These are phyloP conservation scores for Cairneyella variabilis DNA, from an alignment of 495 filamentous ascomycete genomes.

Conservation along the genomic window DNA sequence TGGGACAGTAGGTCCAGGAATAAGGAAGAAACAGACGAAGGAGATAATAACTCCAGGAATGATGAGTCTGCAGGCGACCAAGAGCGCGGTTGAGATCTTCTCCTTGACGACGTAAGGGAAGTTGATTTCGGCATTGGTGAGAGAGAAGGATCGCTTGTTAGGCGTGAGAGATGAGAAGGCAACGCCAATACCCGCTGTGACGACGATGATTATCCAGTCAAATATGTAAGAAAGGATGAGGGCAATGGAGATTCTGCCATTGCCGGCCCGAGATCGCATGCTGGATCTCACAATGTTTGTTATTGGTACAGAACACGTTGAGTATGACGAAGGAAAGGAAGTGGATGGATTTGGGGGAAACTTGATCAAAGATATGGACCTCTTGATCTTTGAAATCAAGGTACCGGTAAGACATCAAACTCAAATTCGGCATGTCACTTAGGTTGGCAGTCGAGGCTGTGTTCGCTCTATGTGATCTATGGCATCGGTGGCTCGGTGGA, in stretches of 20 bases:
- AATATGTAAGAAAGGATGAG: constrained; percentile 47
- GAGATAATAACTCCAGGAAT: constrained; percentile 64
- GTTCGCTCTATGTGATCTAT: too few species aligned
- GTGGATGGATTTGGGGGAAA: not conserved
- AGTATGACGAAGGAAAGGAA: not conserved
- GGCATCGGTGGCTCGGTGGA: too few species aligned
- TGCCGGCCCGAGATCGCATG: constrained; percentile 10
- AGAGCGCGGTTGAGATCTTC: constrained; percentile 58
- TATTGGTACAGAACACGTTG: not conserved
- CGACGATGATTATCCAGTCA: constrained; percentile 65
- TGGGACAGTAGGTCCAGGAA: constrained; percentile 59
- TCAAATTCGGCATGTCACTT: too few species aligned
- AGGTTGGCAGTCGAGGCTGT: too few species aligned
- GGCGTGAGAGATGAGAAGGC: constrained; percentile 48
- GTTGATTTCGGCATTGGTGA: constrained; percentile 49
- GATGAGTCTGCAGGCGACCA: constrained; percentile 51
- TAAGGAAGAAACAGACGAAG: constrained; percentile 66
- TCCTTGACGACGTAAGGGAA: constrained; percentile 75
- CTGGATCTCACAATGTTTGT: constrained; percentile 9
- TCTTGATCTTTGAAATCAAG: too few species aligned
- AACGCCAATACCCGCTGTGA: constrained; percentile 24
- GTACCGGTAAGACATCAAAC: too few species aligned
- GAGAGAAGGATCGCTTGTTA: constrained; percentile 51
- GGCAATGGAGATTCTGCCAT: constrained; percentile 17
- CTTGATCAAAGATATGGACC: too few species aligned